Percentiles rank a stretch among this genome's conserved stretches.
phyloP scores from a whole-genome alignment of 306 rosid species.

The Mimosa pudica region DNA sequence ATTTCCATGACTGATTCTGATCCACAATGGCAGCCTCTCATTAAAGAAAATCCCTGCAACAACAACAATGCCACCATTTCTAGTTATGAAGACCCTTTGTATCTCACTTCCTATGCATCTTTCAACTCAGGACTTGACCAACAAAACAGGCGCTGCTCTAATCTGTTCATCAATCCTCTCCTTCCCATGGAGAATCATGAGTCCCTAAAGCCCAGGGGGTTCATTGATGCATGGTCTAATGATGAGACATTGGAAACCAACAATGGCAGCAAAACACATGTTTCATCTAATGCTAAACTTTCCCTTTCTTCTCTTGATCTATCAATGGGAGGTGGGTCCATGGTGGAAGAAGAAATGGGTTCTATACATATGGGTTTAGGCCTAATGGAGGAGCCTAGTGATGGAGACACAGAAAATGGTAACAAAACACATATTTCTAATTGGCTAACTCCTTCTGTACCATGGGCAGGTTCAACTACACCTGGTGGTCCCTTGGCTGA shows the following conservation, averaged over 20 bases:
- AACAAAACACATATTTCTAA: slow-evolving; percentile 38
- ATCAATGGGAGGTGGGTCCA: slow-evolving; percentile 58
- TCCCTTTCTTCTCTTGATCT: slow-evolving; percentile 66
- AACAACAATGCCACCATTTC: slow-evolving; percentile 30
- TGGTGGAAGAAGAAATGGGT: slow-evolving; percentile 44
- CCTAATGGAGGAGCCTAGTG: slow-evolving; percentile 30
- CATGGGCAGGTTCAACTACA: slow-evolving; percentile 51
- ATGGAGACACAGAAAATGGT: slow-evolving; percentile 33
- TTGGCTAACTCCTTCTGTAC: slow-evolving; percentile 54
- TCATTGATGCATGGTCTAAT: slow-evolving; percentile 80
- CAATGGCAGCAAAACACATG: slow-evolving; percentile 36
- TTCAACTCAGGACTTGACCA: slow-evolving; percentile 43
- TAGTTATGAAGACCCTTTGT: slow-evolving; percentile 38
- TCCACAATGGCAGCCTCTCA: slow-evolving; percentile 55
- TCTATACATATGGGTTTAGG: slow-evolving; percentile 51
- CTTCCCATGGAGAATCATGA: slow-evolving; percentile 38
- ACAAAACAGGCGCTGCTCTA: slow-evolving; percentile 37
- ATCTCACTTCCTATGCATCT: slow-evolving; percentile 47
- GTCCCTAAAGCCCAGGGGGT: slow-evolving; percentile 53
- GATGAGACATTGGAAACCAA: slow-evolving; percentile 33
- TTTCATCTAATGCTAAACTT: slow-evolving; percentile 45
- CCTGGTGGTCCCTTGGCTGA: slow-evolving; percentile 83
- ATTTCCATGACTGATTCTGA: slow-evolving; percentile 48
- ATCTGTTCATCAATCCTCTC: slow-evolving; percentile 46
- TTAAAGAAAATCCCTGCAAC: slow-evolving; percentile 36